These are phyloP conservation scores for Lepidium didymum DNA, from an alignment of 345 rosid species.

Conservation along the genomic window DNA sequence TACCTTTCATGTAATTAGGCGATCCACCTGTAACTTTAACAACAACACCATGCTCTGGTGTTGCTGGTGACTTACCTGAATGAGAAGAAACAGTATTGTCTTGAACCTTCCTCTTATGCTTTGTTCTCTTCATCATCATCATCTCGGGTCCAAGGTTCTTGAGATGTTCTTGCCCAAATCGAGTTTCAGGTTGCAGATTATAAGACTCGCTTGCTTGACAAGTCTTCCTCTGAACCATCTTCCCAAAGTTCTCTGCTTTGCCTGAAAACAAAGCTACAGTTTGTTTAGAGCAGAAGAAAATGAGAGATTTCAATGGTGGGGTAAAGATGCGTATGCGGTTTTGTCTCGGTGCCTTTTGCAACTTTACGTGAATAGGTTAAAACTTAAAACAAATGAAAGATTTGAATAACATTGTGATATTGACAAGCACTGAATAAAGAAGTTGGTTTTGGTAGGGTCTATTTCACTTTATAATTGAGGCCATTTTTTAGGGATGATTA, in stretches of 20 bases:
- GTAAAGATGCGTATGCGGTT: conserved; percentile 23
- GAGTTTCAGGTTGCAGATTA: conserved; percentile 40
- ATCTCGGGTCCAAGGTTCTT: conserved; percentile 59
- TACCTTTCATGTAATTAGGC: conserved; percentile 88
- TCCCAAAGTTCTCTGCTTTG: conserved; percentile 7
- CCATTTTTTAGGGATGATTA: background rate
- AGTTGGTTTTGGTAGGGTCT: conserved; percentile 1
- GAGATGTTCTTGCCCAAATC: conserved; percentile 38
- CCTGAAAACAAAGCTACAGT: conserved; percentile 29
- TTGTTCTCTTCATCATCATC: conserved; percentile 78
- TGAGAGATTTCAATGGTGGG: conserved; percentile 8
- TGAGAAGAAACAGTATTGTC: conserved; percentile 31
- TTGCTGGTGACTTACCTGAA: conserved; percentile 37
- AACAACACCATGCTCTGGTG: conserved; percentile 22
- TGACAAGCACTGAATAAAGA: conserved; percentile 23
- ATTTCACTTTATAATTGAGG: background rate
- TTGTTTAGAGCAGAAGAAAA: conserved; percentile 17
- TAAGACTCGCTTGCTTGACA: conserved; percentile 49
- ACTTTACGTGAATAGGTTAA: conserved; percentile 20
- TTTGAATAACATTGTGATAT: conserved; percentile 22
- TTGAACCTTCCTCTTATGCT: conserved; percentile 46
- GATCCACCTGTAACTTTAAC: conserved; percentile 29
- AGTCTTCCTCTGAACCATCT: conserved; percentile 80
- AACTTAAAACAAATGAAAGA: conserved; percentile 12
- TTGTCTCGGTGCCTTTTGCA: conserved; percentile 25